Evolutionary conservation across 257 asterid genomes (phyloP), one percentile per base, ranked within the genome.

Genomic region (Nicotiana benthamiana): DNA sequence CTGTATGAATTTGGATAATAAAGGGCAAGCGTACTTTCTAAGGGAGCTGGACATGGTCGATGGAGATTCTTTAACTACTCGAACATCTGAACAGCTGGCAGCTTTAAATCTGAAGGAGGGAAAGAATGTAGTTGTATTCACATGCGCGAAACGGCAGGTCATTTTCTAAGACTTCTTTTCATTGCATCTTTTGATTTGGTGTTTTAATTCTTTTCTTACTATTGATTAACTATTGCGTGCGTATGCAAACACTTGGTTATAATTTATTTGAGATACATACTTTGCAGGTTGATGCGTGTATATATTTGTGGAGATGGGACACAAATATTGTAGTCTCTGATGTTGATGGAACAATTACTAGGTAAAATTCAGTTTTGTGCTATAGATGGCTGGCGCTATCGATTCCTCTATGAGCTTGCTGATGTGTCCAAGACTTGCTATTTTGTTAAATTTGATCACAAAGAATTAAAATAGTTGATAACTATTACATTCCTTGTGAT

Each of bases 301-400:
- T 91, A 75, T 92, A 89, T 84, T 86, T 92, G 61, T 92, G 96
- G 97, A 88, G 89, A 86, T 90, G 94, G 92, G 92, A 92, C 72
- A 43, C 89, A 74, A 88, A 85, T 43, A 88, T 92, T 68, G 96
- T 92, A 83, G 90, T 92, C 83, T 92, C 97, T 74, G 97, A 92
- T 82, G 92, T 92, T 83, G 97, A 92, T 82, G 97, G 97, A 80
- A 92, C 97, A 61, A 92, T 92, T 83, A 91, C 97, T 40, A 83
- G 92, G 97, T 92, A 86, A 80, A 75, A 6, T 79, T 62, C 80
- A 34, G 76, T 26, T 70, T 36, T 16, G 46, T 43, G 16, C 28
- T 62, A 16, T 56, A 34, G 57, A 67, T 53, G 54, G 65, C 54
- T 65, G 32, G 26, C 0, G 2, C 8, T 12, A 28, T 1, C 63